Evolutionary conservation across 2,329 filamentous ascomycete genomes (phyloP).

Genomic region (Talaromyces albobiverticillius): DNA sequence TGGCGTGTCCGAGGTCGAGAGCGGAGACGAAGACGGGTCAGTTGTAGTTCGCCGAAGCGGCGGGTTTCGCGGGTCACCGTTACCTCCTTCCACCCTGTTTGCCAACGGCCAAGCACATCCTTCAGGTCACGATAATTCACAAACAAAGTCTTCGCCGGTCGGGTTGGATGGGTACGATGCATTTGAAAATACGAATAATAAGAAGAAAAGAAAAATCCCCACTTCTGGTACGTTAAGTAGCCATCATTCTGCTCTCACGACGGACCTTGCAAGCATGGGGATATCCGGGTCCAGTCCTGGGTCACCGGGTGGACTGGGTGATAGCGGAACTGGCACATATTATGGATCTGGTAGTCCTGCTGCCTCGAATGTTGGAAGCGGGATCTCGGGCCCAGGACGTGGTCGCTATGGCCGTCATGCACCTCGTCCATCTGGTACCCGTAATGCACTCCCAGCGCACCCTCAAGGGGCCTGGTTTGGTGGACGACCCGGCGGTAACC

Average conservation of each 20-base stretch:
- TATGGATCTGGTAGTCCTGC: slow-evolving; percentile 56
- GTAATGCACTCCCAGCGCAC: slow-evolving; percentile 59
- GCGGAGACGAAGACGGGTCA: slow-evolving; percentile 58
- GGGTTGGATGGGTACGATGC: slow-evolving; percentile 91
- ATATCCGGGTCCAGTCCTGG: slow-evolving; percentile 50
- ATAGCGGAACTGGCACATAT: slow-evolving; percentile 51
- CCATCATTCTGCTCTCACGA: slow-evolving; percentile 58
- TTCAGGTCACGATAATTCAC: slow-evolving; percentile 21
- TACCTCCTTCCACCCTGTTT: slow-evolving; percentile 30
- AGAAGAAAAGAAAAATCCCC: slow-evolving; percentile 98
- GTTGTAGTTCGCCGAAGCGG: slow-evolving; percentile 42
- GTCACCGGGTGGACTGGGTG: slow-evolving; percentile 42
- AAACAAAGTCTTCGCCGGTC: slow-evolving; percentile 59
- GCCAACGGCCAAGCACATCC: slow-evolving; percentile 25
- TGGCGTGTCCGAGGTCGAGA: slow-evolving; percentile 54
- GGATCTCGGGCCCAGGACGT: slow-evolving; percentile 80
- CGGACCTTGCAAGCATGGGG: slow-evolving; percentile 64
- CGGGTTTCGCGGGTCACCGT: slow-evolving; percentile 37
- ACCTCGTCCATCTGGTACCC: slow-evolving; percentile 46
- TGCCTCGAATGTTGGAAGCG: slow-evolving; percentile 55
- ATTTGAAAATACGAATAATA: slow-evolving; percentile 98
- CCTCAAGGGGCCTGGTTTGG: slow-evolving; percentile 55
- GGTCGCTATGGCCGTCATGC: slow-evolving; percentile 71
- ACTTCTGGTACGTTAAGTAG: slow-evolving; percentile 70
- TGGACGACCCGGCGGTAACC: slow-evolving; percentile 47